Evolutionary conservation across 2,329 filamentous ascomycete species (phyloP).

Genomic region (Ophiostoma sp.): DNA sequence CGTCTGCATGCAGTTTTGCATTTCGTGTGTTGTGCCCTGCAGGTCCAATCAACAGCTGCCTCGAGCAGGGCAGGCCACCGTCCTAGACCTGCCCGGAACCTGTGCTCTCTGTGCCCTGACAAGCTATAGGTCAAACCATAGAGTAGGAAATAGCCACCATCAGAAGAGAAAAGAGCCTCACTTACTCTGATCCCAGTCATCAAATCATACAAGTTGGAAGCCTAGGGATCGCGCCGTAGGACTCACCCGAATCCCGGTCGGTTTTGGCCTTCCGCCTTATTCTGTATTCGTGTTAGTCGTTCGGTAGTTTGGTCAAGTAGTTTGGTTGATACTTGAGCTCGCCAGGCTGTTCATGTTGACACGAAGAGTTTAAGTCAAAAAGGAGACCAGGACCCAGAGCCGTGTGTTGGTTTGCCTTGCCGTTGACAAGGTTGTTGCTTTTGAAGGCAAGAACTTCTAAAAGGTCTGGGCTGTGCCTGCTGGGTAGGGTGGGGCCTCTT

Average conservation of each 20-base stretch:
- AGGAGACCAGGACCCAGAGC: not conserved
- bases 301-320: not conserved
- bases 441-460: not conserved
- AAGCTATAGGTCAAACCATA: not conserved
- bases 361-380: not conserved
- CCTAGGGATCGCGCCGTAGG: conserved; percentile 6
- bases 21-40: not conserved
- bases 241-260: not conserved
- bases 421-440: not conserved
- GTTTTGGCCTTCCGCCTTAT: not conserved
- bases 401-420: not conserved
- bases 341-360: not conserved
- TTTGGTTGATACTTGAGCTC: not conserved
- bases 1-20: not conserved
- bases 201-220: not conserved
- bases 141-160: not conserved
- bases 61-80: not conserved
- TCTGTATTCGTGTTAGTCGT: not conserved
- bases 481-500: not conserved
- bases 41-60: not conserved
- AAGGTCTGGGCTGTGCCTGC: not conserved
- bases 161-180: not conserved
- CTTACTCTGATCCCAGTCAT: not conserved
- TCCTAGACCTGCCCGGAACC: not conserved
- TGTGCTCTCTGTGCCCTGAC: not conserved